These are phyloP conservation scores for Microthlaspi erraticum DNA, from an alignment of 345 rosid species.

Conservation along the genomic window DNA sequence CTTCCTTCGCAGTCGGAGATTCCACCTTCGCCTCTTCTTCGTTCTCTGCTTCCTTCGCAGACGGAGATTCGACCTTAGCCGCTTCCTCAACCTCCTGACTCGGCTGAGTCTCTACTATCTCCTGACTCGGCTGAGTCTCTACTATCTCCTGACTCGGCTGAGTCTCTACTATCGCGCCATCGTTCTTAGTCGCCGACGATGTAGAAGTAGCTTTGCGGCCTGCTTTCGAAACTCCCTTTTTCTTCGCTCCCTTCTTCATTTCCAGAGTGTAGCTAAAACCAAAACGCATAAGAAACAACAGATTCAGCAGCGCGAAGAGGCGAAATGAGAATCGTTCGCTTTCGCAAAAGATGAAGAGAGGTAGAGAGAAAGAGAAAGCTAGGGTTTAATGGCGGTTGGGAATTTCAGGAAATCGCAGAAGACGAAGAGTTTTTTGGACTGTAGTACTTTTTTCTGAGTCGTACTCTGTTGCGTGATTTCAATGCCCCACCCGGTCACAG, in stretches of 20 bases:
- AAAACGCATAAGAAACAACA: background rate
- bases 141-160: constrained; percentile 16
- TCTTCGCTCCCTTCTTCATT: constrained; percentile 51
- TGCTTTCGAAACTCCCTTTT: constrained; percentile 40
- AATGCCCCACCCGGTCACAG: background rate
- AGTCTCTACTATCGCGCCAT: constrained; percentile 17
- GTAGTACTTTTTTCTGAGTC: constrained; percentile 9
- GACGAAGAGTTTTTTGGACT: constrained; percentile 29
- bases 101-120: constrained; percentile 33
- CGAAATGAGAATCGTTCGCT: constrained; percentile 13
- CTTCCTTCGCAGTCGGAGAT: background rate
- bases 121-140: constrained; percentile 30
- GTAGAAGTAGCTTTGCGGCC: constrained; percentile 30
- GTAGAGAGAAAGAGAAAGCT: background rate
- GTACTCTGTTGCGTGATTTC: constrained; percentile 21
- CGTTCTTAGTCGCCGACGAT: constrained; percentile 27
- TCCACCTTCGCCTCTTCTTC: constrained; percentile 22
- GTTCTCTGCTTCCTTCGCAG: background rate
- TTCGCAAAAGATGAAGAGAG: background rate
- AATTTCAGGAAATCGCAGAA: constrained; percentile 17
- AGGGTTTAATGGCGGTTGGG: constrained; percentile 38
- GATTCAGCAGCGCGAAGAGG: background rate
- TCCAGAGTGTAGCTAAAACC: background rate
- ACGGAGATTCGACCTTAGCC: constrained; percentile 12
- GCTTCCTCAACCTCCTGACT: constrained; percentile 3